These are phyloP conservation scores for Kuraishia floccosa DNA, from an alignment of 805 yeast species.

Conservation along the genomic window DNA sequence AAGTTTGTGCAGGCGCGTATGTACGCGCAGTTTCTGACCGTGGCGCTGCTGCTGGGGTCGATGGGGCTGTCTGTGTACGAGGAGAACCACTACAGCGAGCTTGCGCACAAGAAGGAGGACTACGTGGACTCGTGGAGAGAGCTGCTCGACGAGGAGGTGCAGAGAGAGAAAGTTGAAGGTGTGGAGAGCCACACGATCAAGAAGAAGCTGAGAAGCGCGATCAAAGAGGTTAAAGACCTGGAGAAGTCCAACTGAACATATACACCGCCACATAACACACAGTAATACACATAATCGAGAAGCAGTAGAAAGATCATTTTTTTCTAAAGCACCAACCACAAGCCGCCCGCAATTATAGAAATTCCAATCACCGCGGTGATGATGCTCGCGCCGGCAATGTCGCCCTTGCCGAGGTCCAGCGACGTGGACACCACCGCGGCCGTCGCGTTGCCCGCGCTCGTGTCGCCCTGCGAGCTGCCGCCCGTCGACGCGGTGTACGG, in stretches of 20 bases:
- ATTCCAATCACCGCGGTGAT: conserved; percentile 46
- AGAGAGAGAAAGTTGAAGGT: not conserved
- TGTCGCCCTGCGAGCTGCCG: conserved; percentile 58
- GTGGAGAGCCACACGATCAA: conserved; percentile 1
- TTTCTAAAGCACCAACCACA: conserved; percentile 12
- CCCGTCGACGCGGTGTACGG: conserved; percentile 60
- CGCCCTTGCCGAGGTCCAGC: conserved; percentile 30
- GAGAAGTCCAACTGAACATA: no score
- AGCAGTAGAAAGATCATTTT: not conserved
- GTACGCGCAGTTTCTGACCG: conserved; percentile 81
- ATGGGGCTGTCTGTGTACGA: conserved; percentile 58
- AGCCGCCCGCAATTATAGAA: conserved; percentile 14
- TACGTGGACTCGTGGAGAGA: conserved; percentile 34
- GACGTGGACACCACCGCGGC: conserved; percentile 25
- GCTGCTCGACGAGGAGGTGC: conserved; percentile 10
- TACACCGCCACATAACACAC: not conserved
- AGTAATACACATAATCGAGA: not conserved
- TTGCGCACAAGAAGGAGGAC: conserved; percentile 19
- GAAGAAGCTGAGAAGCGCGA: conserved; percentile 1
- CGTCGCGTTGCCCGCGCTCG: conserved; percentile 50
- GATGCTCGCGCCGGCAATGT: conserved; percentile 60
- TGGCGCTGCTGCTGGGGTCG: conserved; percentile 56
- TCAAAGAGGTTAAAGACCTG: no score
- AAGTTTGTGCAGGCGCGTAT: conserved; percentile 83
- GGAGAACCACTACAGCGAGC: conserved; percentile 31